Evolutionary conservation across 1,284 basidiomycete genomes (phyloP).

Genomic region (Fomitiporia mediterranea): DNA sequence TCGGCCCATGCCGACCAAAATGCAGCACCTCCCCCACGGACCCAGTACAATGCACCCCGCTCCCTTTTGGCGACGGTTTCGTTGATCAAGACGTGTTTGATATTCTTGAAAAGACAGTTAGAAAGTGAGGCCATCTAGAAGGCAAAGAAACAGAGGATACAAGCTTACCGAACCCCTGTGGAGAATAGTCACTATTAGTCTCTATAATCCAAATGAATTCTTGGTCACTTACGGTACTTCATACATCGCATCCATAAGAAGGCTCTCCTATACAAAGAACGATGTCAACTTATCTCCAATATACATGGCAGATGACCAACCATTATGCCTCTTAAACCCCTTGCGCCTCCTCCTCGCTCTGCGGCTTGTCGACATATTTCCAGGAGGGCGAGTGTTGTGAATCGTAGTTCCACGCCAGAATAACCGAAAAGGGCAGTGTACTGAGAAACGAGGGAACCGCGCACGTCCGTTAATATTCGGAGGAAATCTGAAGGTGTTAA

Average conservation of each 20-base stretch:
- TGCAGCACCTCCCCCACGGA: slow-evolving; percentile 47
- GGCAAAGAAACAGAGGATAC: too few relatives aligned
- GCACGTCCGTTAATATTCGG: slow-evolving; percentile 88
- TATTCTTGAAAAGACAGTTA: slow-evolving; percentile 41
- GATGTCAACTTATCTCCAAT: slow-evolving; percentile 34
- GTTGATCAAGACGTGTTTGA: slow-evolving; percentile 59
- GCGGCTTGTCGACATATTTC: slow-evolving; percentile 77
- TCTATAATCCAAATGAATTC: slow-evolving; percentile 4
- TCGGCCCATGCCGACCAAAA: slow-evolving; percentile 52
- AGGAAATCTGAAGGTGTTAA: slow-evolving; percentile 73
- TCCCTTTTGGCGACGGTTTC: slow-evolving; percentile 48
- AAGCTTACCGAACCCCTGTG: slow-evolving; percentile 42
- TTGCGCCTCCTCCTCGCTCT: slow-evolving; percentile 82
- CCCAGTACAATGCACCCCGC: slow-evolving; percentile 54
- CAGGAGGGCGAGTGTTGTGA: slow-evolving; percentile 69
- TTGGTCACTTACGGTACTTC: slow-evolving; percentile 74
- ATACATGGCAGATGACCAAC: slow-evolving; percentile 37
- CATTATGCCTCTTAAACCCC: slow-evolving; percentile 86
- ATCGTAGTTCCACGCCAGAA: slow-evolving; percentile 76
- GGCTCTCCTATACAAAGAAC: slow-evolving; percentile 41
- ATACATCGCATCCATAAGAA: slow-evolving; percentile 86
- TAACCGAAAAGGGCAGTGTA: slow-evolving; percentile 80
- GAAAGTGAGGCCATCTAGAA: too few relatives aligned
- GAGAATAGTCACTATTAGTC: slow-evolving; percentile 11
- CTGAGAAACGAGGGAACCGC: slow-evolving; percentile 86